Conservation (phyloP, 2,329 filamentous ascomycete genomes). For the Zasmidium cellare region DNA sequence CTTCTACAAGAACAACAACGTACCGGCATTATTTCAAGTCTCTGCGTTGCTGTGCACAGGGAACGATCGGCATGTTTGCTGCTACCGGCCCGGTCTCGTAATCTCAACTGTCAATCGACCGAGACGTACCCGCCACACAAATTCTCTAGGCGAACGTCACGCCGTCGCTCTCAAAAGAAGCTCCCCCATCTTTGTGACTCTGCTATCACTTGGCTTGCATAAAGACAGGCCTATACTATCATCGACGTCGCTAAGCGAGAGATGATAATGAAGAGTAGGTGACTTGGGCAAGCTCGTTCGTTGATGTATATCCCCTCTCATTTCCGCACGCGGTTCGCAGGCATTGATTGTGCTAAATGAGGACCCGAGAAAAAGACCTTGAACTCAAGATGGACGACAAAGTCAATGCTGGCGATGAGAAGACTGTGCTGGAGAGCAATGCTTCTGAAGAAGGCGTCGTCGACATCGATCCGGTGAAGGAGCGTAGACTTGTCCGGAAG, state of each 20-base stretch:
- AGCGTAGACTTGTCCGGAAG: conserved; percentile 63
- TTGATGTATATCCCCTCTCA: not conserved
- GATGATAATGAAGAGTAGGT: not conserved
- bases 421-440: not conserved
- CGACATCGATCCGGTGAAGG: conserved; percentile 38
- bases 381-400: not conserved
- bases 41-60: no score
- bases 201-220: not conserved
- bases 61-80: no score
- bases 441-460: conserved; percentile 3
- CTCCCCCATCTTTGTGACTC: not conserved
- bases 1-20: no score
- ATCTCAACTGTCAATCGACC: not conserved
- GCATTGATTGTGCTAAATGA: not conserved
- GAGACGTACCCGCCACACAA: not conserved
- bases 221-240: not conserved
- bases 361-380: not conserved
- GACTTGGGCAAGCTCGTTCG: not conserved
- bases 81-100: not conserved
- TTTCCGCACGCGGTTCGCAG: not conserved
- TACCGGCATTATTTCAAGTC: no score
- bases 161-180: not conserved
- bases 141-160: conserved; percentile 1
- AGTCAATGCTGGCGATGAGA: not conserved
- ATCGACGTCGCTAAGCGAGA: not conserved